Evolutionary conservation across 768 basidiomycete genomes (phyloP).

Genomic region (Russula compacta): DNA sequence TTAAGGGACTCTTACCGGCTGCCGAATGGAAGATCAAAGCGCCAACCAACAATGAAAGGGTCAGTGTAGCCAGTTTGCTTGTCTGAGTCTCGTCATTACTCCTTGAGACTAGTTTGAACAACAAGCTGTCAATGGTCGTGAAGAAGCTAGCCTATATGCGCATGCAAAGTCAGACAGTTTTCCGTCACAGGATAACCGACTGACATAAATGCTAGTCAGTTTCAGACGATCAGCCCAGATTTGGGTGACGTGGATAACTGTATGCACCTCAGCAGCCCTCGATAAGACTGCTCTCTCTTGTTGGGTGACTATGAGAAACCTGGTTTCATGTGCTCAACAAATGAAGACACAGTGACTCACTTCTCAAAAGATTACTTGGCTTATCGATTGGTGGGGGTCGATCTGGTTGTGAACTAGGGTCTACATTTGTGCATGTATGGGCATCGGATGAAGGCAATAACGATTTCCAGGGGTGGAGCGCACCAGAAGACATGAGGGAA

Average conservation of each 20-base stretch:
- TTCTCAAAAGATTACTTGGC: no score
- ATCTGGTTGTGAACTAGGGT: no score
- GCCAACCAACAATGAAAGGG: slow-evolving; percentile 12
- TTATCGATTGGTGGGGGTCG: no score
- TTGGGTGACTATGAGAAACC: no score
- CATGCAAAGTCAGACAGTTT: neutral
- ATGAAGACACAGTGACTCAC: no score
- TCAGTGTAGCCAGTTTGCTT: neutral
- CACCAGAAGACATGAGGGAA: no score
- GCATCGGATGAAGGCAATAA: no score
- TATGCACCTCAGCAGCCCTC: no score
- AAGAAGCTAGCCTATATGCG: slow-evolving; percentile 15
- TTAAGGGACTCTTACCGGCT: slow-evolving; percentile 9
- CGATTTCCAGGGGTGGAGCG: no score
- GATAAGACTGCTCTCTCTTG: neutral
- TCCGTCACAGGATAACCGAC: neutral
- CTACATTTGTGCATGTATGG: no score
- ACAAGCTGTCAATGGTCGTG: slow-evolving; percentile 15
- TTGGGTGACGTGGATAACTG: slow-evolving; percentile 5
- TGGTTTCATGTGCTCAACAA: no score
- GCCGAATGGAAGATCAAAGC: slow-evolving; percentile 19
- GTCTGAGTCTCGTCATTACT: neutral
- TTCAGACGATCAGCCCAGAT: slow-evolving; percentile 16
- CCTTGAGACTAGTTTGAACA: neutral
- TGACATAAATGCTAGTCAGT: slow-evolving; percentile 12